phyloP scores from a whole-genome alignment of 1,139 yeast genomes.

The Yamadazyma songkhlaensis region DNA sequence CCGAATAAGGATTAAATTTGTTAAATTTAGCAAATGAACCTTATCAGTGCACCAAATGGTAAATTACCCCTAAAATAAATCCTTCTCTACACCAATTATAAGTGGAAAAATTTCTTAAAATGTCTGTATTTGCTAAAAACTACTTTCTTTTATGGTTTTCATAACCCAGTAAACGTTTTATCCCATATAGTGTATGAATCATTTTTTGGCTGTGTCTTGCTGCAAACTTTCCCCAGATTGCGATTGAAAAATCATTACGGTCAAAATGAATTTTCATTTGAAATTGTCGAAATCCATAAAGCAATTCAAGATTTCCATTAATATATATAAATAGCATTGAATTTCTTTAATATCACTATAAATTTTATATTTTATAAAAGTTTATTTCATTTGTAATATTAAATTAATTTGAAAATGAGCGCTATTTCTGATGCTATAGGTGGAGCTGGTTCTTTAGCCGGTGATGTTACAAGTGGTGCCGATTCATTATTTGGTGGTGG shows the following conservation, averaged over 20 bases:
- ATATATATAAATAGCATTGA: background rate
- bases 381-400: background rate
- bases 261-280: background rate
- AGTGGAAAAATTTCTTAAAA: no score
- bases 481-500: constrained; percentile 2
- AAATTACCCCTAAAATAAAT: no score
- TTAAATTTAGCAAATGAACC: no score
- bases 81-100: no score
- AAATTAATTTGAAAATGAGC: background rate
- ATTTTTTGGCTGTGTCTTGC: constrained; percentile 1
- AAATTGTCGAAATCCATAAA: constrained; percentile 1
- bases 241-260: background rate
- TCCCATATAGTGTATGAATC: background rate
- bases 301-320: background rate
- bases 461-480: background rate
- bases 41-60: no score
- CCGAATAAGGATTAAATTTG: no score
- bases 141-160: background rate
- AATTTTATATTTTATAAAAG: background rate
- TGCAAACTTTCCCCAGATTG: constrained; percentile 1
- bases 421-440: background rate
- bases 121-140: background rate
- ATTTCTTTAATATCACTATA: background rate
- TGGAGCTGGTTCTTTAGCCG: constrained; percentile 2
- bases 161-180: background rate